Evolutionary conservation across 2,329 filamentous ascomycete genomes (phyloP).

Genomic region (Exophiala phaeomuriformis): DNA sequence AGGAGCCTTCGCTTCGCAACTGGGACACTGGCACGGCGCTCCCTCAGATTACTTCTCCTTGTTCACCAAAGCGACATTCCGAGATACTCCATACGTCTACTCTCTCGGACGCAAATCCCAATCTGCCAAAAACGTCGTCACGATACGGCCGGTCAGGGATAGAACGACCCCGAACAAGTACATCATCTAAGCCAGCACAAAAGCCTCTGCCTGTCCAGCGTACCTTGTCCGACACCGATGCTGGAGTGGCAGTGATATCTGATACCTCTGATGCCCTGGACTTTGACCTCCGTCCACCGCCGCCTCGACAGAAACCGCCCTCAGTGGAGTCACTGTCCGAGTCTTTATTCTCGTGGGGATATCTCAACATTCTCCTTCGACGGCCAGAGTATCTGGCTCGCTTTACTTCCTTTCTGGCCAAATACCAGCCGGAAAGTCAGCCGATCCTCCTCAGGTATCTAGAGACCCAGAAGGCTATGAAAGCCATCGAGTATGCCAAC

Average conservation of each 20-base stretch:
- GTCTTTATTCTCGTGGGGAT: constrained; percentile 39
- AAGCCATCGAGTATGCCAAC: constrained; percentile 41
- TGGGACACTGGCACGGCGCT: constrained; percentile 1
- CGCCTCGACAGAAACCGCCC: constrained; percentile 30
- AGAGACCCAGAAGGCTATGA: constrained; percentile 37
- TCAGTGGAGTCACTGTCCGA: constrained; percentile 33
- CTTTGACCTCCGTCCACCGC: constrained; percentile 38
- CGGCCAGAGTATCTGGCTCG: constrained; percentile 32
- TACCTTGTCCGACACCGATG: constrained; percentile 10
- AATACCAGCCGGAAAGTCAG: constrained; percentile 34
- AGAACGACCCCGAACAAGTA: constrained; percentile 3
- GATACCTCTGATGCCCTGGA: constrained; percentile 19
- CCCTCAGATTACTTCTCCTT: not conserved
- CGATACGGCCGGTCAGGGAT: constrained; percentile 9
- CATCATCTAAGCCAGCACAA: not conserved
- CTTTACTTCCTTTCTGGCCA: constrained; percentile 36
- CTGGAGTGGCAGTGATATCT: not conserved
- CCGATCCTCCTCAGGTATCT: constrained; percentile 35
- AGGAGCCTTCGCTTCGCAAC: constrained; percentile 3
- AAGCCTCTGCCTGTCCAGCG: constrained; percentile 1
- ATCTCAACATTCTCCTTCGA: constrained; percentile 38
- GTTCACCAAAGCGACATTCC: constrained; percentile 1
- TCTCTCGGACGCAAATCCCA: not conserved
- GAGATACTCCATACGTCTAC: constrained; percentile 7
- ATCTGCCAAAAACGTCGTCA: not conserved